Base-by-base conservation (phyloP, 345 rosid genomes). In the Clausena lansium region DNA sequence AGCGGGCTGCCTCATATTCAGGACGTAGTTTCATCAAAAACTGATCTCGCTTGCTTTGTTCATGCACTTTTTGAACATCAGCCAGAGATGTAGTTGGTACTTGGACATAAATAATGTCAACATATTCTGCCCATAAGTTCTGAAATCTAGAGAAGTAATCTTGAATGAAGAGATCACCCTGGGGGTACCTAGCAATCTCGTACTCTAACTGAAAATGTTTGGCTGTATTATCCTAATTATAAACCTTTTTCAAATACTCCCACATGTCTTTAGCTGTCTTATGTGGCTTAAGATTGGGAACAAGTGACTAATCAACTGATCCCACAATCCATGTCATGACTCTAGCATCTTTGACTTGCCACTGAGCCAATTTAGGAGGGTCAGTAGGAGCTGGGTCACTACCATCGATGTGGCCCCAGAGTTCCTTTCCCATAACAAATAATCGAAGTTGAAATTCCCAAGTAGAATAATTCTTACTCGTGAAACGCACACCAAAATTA, bases 11-110 rank as follows among this genome's bases (percentile, higher is more conserved):
- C 28, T 79, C 64, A 65, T 65, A 76, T 4, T 82, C 17, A 55
- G 28, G 9, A 0, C 20, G 6, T 0, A 82, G 10, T 35, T 82
- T 78, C 85, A 82, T 82, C 2, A 76, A 36, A 19, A 82, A 82
- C 22, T 79, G 54, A 57, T 70, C 82, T 10, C 57, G 19, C 35
- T 82, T 70, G 11, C 74, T 62, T 0, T 35, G 25, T 9, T 55
- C 66, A 79, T 82, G 80, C 30, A 82, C 58, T 6, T 0, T 57
- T 11, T 39, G 50, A 6, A 55, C n/a, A 69, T 0, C 65, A 2
- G 14, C 8, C 4, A 78, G 41, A 24, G 77, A 36, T 11, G 7
- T 47, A 22, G 8, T 14, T 4, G 58, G 61, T 0, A 81, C 52
- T 1, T 13, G 47, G 4, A 67, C 57, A 70, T 69, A 74, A 32